phyloP scores from a whole-genome alignment of 108 stramenopile genomes.

The Mayamaea pseudoterrestris region DNA sequence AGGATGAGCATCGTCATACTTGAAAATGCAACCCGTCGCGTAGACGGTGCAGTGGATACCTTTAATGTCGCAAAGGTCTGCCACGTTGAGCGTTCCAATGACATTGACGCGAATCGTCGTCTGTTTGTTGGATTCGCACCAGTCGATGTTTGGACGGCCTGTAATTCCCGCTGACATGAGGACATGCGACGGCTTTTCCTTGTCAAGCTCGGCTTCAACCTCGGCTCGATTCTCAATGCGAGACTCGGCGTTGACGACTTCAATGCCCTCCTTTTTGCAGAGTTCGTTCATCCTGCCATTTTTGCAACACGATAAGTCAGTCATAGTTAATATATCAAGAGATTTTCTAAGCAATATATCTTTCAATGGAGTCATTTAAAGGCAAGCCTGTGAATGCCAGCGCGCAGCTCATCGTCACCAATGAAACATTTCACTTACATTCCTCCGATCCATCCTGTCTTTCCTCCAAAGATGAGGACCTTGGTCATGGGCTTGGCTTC shows the following conservation, averaged over 20 bases:
- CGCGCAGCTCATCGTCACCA: no score
- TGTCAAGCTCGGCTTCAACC: conserved; percentile 83
- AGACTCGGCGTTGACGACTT: conserved; percentile 72
- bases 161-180: conserved; percentile 98
- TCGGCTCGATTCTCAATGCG: conserved; percentile 89
- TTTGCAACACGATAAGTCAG: neutral
- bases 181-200: conserved; percentile 89
- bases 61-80: conserved; percentile 74
- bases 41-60: conserved; percentile 96
- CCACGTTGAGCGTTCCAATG: conserved; percentile 89
- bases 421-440: no score
- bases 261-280: conserved; percentile 57
- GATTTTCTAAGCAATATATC: neutral
- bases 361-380: no score
- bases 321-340: neutral
- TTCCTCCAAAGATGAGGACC: conserved; percentile 89
- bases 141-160: conserved; percentile 99
- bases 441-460: conserved; percentile 98
- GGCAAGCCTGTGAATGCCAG: no score
- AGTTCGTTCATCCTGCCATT: conserved; percentile 76
- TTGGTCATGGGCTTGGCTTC: conserved; percentile 31
- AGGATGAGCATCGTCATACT: conserved; percentile 92
- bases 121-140: conserved; percentile 96
- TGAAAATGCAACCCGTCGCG: conserved; percentile 98
- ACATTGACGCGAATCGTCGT: conserved; percentile 97